Evolutionary conservation across 768 basidiomycete species (phyloP), one percentile per base, ranked within the genome.

Genomic region (Leucocoprinus birnbaumii): DNA sequence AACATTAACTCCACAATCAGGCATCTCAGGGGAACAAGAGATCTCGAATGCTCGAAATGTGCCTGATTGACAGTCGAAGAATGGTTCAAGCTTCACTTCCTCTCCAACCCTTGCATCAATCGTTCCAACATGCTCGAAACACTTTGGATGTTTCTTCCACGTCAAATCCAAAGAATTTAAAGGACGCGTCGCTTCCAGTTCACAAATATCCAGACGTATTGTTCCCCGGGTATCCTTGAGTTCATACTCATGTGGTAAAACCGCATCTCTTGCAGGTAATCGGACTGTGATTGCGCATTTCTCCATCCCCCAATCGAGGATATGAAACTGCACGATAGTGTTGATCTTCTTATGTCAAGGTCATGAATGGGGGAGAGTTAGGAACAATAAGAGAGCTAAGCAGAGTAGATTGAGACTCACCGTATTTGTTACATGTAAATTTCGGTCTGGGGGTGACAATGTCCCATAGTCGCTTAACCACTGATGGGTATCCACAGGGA

Each of bases 301-400:
- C 47, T 68, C 66, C 66, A 66, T 68, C 22, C 66, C 66, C 53
- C 65, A 68, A 61, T 68, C 66, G 6, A 68, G 53, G 26, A 68
- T 54, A 41, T 63, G 58, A 35, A 65, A 66, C 40, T 68, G 66
- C 3, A 56, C 42, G 1, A 68, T 51, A 14, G 65, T 68, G 42
- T 62, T 56, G 13, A 68, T 51, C 66, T 68, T 43, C 25, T 48
- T n/a, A n/a, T 31, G 31, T 31, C 6, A 31, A 31, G 31, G 31
- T 31, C 11, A 5, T 11, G 31, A 31, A 31, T 31, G 31, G 11
- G 31, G n/a, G n/a, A n/a, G n/a, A n/a, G n/a, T n/a, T n/a, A n/a
- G n/a, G n/a, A n/a, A n/a, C n/a, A n/a, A n/a, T n/a, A n/a, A n/a
- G n/a, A n/a, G n/a, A n/a, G n/a, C n/a, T n/a, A n/a, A n/a, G n/a